phyloP scores from a whole-genome alignment of 139 green algal species.

The Zygnema cylindricum region DNA sequence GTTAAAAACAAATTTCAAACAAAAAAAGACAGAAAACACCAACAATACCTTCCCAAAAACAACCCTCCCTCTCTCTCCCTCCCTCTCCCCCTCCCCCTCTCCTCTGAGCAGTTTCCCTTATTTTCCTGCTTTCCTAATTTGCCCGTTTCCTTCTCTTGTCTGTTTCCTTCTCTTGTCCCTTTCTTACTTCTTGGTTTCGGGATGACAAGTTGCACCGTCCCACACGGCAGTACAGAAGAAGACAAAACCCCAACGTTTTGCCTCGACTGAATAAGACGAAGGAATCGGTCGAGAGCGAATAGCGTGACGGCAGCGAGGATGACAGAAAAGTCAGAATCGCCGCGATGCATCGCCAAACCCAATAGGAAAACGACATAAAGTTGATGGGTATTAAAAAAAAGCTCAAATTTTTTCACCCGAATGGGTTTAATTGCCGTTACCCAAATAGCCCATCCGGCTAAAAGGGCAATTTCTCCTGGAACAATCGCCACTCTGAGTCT shows the following conservation, averaged over 20 bases:
- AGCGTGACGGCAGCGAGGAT: neutral
- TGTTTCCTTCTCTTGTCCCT: neutral
- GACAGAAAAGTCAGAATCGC: slow-evolving; percentile 3
- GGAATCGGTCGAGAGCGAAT: neutral
- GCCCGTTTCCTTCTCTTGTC: neutral
- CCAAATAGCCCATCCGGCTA: neutral
- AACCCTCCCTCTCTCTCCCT: neutral
- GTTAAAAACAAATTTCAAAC: neutral
- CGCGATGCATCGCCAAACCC: neutral
- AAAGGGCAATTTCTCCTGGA: neutral
- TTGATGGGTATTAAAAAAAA: slow-evolving; percentile 2
- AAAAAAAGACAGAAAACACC: neutral
- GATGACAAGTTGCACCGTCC: slow-evolving; percentile 11
- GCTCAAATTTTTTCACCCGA: neutral
- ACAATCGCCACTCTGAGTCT: neutral
- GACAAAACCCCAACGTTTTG: neutral
- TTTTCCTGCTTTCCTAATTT: neutral
- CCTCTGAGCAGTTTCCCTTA: neutral
- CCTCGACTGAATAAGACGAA: neutral
- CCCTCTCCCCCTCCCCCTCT: neutral
- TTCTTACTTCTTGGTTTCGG: neutral
- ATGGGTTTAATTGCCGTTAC: neutral
- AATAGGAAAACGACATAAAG: slow-evolving; percentile 7
- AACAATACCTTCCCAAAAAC: neutral
- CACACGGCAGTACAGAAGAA: neutral